phyloP scores from a whole-genome alignment of 441 rosid species.

The Corymbia citriodora region DNA sequence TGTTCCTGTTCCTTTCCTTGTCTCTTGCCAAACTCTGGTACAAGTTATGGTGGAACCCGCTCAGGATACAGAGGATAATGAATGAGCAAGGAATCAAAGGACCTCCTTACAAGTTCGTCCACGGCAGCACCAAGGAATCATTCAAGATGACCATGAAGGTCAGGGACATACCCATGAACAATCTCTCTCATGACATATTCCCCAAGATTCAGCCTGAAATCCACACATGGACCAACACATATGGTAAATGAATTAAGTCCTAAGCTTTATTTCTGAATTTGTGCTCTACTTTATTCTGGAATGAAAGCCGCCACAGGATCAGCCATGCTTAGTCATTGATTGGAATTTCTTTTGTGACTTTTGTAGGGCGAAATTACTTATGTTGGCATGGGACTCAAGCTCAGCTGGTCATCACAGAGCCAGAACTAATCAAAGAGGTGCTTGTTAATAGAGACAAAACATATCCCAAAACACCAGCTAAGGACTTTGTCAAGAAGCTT shows the following conservation, averaged over 20 bases:
- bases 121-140: conserved; percentile 26
- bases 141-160: conserved; percentile 13
- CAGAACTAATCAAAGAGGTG: conserved; percentile 18
- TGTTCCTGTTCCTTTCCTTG: conserved; percentile 5
- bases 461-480: not conserved
- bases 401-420: conserved; percentile 21
- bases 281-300: not conserved
- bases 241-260: conserved; percentile 8
- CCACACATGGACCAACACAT: conserved; percentile 11
- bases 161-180: conserved; percentile 16
- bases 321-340: not conserved
- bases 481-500: conserved; percentile 2
- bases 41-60: conserved; percentile 32
- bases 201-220: conserved; percentile 20
- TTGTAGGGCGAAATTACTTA: conserved; percentile 23
- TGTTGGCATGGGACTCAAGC: conserved; percentile 25
- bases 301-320: not conserved
- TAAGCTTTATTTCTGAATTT: not conserved
- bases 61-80: conserved; percentile 11
- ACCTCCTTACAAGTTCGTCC: conserved; percentile 25
- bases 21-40: conserved; percentile 11
- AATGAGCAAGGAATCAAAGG: conserved; percentile 29
- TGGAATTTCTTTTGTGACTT: not conserved
- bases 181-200: conserved; percentile 20
- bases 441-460: conserved; percentile 7